These are phyloP conservation scores for Pseudofabraea citricarpa DNA, from an alignment of 2,329 filamentous ascomycete genomes.

Conservation along the genomic window DNA sequence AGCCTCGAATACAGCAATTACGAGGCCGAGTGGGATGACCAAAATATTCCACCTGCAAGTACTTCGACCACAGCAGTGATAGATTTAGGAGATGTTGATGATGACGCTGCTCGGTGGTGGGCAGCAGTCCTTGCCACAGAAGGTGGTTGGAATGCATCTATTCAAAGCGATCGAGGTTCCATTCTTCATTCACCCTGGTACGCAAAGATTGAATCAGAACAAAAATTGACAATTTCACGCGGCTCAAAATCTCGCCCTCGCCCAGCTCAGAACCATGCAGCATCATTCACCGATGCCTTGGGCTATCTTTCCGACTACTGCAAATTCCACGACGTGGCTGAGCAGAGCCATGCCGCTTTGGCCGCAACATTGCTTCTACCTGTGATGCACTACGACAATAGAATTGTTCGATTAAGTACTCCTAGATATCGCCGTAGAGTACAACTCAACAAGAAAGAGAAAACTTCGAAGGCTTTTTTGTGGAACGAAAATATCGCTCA, in stretches of 20 bases:
- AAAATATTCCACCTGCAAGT: slow-evolving; percentile 3
- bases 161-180: slow-evolving; percentile 13
- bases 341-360: slow-evolving; percentile 24
- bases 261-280: slow-evolving; percentile 11
- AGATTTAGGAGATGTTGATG: slow-evolving; percentile 21
- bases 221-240: slow-evolving; percentile 13
- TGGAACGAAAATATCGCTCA: slow-evolving; percentile 9
- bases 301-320: slow-evolving; percentile 25
- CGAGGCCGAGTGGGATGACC: slow-evolving; percentile 11
- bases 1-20: slow-evolving; percentile 14
- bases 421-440: slow-evolving; percentile 14
- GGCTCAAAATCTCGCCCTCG: slow-evolving; percentile 7
- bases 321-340: slow-evolving; percentile 18
- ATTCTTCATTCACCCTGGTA: slow-evolving; percentile 21
- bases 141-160: slow-evolving; percentile 21
- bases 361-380: slow-evolving; percentile 25
- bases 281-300: slow-evolving; percentile 18
- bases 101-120: slow-evolving; percentile 27
- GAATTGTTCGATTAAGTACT: slow-evolving; percentile 10
- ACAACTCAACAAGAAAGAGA: slow-evolving; percentile 5
- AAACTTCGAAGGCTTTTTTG: slow-evolving; percentile 3
- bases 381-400: slow-evolving; percentile 20
- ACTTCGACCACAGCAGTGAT: slow-evolving; percentile 6
- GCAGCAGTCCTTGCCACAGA: slow-evolving; percentile 19
- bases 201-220: slow-evolving; percentile 14